Percentiles rank a stretch among this genome's conserved stretches.
phyloP scores from a whole-genome alignment of 2,329 filamentous ascomycete species.

The Alternaria triticimaculans region DNA sequence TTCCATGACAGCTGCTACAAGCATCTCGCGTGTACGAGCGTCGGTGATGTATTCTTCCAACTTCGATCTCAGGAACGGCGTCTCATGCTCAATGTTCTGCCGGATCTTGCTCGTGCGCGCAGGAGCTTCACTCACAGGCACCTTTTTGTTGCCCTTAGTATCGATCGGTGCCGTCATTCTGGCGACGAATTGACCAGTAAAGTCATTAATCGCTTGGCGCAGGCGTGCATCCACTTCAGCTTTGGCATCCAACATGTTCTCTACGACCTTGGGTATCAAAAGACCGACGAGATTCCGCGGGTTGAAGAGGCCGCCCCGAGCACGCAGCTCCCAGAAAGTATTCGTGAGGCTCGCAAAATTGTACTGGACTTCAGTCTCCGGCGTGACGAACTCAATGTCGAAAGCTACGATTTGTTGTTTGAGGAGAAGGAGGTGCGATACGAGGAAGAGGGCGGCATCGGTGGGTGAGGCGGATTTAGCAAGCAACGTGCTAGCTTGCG shows the following conservation, averaged over 20 bases:
- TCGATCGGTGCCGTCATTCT: conserved; percentile 61
- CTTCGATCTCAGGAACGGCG: conserved; percentile 61
- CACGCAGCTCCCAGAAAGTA: conserved; percentile 72
- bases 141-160: conserved; percentile 35
- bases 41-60: conserved; percentile 70
- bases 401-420: conserved; percentile 97
- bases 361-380: conserved; percentile 64
- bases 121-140: conserved; percentile 33
- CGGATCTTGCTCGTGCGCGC: conserved; percentile 55
- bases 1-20: conserved; percentile 70
- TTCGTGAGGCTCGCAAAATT: conserved; percentile 70
- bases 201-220: conserved; percentile 69
- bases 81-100: conserved; percentile 64
- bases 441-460: conserved; percentile 88
- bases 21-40: conserved; percentile 68
- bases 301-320: conserved; percentile 70
- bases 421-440: conserved; percentile 91
- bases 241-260: conserved; percentile 76
- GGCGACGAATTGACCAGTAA: conserved; percentile 64
- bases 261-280: conserved; percentile 69
- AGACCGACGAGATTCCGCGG: conserved; percentile 67
- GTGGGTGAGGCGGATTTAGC: conserved; percentile 67
- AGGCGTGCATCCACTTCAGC: conserved; percentile 70
- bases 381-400: conserved; percentile 80
- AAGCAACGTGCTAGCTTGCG: conserved; percentile 76